These are phyloP conservation scores for Gaultheria prostrata DNA, from an alignment of 148 eudicot genomes.

Conservation along the genomic window DNA sequence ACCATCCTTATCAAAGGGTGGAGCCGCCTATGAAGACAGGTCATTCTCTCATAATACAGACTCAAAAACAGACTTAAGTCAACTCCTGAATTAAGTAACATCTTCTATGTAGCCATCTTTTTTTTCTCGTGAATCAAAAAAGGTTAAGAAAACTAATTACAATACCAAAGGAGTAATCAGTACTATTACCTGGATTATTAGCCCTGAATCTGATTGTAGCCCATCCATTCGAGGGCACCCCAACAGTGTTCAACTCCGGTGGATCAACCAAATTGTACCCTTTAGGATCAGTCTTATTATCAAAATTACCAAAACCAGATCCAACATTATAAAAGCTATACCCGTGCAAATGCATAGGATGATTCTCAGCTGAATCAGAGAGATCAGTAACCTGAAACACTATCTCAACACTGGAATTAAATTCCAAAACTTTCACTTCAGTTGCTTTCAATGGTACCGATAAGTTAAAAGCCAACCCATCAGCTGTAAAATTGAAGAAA, in stretches of 20 bases:
- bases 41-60: no score
- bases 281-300: constrained; percentile 11
- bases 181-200: constrained; percentile 28
- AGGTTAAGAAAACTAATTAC: background rate
- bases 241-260: constrained; percentile 23
- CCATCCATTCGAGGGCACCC: constrained; percentile 36
- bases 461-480: constrained; percentile 5
- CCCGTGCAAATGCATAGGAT: constrained; percentile 39
- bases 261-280: constrained; percentile 33
- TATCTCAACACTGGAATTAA: constrained; percentile 25
- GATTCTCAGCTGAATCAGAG: constrained; percentile 26
- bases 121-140: no score
- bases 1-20: no score
- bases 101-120: no score
- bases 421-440: constrained; percentile 19
- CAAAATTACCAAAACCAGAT: constrained; percentile 24
- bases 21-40: no score
- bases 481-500: constrained; percentile 20
- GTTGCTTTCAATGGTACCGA: constrained; percentile 18
- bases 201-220: constrained; percentile 33
- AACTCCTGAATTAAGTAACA: no score
- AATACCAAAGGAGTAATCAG: background rate
- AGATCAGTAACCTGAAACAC: constrained; percentile 29
- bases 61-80: no score
- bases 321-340: constrained; percentile 33